Percentiles rank a stretch among this genome's conserved stretches.
Conservation (phyloP, 2,329 filamentous ascomycete genomes). For the Cercospora citrullina region DNA sequence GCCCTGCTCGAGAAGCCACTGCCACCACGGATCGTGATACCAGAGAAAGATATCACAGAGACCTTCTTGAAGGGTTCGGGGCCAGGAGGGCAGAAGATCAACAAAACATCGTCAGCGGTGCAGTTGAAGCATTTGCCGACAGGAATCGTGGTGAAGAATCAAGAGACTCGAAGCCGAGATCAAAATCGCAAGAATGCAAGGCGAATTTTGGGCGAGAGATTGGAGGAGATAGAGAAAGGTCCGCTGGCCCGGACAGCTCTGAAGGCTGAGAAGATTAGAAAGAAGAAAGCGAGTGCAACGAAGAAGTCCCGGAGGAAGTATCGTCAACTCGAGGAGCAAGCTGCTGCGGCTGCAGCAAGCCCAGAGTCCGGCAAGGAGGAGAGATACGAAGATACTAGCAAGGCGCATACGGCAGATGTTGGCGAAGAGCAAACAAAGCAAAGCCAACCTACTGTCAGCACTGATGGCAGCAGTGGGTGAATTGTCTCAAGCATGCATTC, state of each 20-base stretch:
- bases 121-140: conserved; percentile 89
- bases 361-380: background rate
- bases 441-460: background rate
- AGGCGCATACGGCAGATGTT: background rate
- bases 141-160: conserved; percentile 89
- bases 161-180: conserved; percentile 80
- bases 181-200: conserved; percentile 88
- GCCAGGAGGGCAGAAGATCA: conserved; percentile 96
- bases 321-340: conserved; percentile 58
- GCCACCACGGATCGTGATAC: conserved; percentile 73
- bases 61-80: conserved; percentile 87
- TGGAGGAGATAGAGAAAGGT: conserved; percentile 76
- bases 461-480: background rate
- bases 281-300: conserved; percentile 70
- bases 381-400: background rate
- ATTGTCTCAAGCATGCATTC: background rate
- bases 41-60: conserved; percentile 78
- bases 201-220: conserved; percentile 69
- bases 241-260: conserved; percentile 65
- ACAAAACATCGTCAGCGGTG: conserved; percentile 95
- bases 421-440: background rate
- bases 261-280: conserved; percentile 63
- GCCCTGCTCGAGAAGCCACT: conserved; percentile 56
- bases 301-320: conserved; percentile 88
- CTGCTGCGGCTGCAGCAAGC: conserved; percentile 40